Evolutionary conservation across 2,329 filamentous ascomycete genomes (phyloP).

Genomic region (Curvularia spicifera): DNA sequence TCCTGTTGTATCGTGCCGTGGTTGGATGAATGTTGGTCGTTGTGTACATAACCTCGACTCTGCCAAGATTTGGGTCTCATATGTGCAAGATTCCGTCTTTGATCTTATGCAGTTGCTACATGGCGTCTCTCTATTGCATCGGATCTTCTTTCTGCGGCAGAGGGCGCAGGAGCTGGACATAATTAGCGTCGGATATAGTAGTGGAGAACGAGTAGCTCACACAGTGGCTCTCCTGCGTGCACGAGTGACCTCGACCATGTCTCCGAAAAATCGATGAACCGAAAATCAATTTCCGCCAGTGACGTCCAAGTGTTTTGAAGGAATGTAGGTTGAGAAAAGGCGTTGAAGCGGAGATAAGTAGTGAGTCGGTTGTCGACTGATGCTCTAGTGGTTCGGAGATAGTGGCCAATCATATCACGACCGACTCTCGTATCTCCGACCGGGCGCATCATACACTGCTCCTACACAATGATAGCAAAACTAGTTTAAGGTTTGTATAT

Average conservation of each 20-base stretch:
- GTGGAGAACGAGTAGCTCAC: constrained; percentile 38
- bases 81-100: constrained; percentile 60
- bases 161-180: constrained; percentile 60
- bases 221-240: constrained; percentile 54
- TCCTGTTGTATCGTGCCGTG: background rate
- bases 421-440: constrained; percentile 13
- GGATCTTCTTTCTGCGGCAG: constrained; percentile 67
- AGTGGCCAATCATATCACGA: background rate
- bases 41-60: constrained; percentile 8
- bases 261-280: background rate
- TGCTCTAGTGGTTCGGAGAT: background rate
- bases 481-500: background rate
- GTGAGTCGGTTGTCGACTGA: background rate
- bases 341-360: constrained; percentile 6
- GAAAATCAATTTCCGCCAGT: background rate
- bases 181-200: constrained; percentile 10
- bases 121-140: constrained; percentile 65
- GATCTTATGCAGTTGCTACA: constrained; percentile 66
- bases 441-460: background rate
- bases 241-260: constrained; percentile 31
- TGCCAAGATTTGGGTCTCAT: constrained; percentile 39
- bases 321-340: background rate
- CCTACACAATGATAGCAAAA: constrained; percentile 19
- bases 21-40: constrained; percentile 2
- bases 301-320: too few species aligned